phyloP scores from a whole-genome alignment of 192 early-diverging fungal genomes.

The Linnemannia hyalina region DNA sequence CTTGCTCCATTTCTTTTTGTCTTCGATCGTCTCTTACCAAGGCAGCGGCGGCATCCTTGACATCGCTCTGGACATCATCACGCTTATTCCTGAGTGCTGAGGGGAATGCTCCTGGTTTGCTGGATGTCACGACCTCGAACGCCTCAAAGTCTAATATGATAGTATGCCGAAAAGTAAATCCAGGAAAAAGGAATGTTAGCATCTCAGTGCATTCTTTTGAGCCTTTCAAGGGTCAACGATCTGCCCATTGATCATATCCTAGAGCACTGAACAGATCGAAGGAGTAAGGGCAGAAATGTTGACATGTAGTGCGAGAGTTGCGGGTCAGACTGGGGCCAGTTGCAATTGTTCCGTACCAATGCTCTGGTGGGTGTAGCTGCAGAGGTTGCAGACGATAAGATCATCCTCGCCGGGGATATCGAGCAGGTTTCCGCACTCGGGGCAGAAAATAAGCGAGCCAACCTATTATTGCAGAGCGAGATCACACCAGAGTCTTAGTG shows the following conservation, averaged over 20 bases:
- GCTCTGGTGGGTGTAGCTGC: constrained; percentile 75
- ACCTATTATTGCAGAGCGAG: constrained; percentile 25
- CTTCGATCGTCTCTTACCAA: constrained; percentile 52
- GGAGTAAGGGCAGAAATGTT: not conserved
- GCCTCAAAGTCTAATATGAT: constrained; percentile 75
- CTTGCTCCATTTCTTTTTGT: not conserved
- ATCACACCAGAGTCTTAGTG: not conserved
- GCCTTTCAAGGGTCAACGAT: not conserved
- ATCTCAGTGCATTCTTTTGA: not conserved
- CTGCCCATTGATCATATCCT: not conserved
- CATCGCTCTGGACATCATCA: constrained; percentile 69
- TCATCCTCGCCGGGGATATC: constrained; percentile 88
- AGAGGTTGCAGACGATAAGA: constrained; percentile 85
- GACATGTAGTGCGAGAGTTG: not conserved
- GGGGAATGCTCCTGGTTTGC: constrained; percentile 82
- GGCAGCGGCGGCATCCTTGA: constrained; percentile 65
- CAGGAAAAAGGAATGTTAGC: not conserved
- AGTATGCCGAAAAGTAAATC: too few relatives aligned
- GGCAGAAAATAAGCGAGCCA: constrained; percentile 91
- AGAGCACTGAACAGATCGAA: not conserved
- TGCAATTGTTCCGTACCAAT: constrained; percentile 58
- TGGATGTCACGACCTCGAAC: constrained; percentile 85
- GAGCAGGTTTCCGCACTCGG: constrained; percentile 90
- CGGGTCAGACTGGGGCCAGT: too few relatives aligned
- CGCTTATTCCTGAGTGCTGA: constrained; percentile 79